phyloP scores from a whole-genome alignment of 495 filamentous ascomycete species.

The Lophiostoma macrostomum region DNA sequence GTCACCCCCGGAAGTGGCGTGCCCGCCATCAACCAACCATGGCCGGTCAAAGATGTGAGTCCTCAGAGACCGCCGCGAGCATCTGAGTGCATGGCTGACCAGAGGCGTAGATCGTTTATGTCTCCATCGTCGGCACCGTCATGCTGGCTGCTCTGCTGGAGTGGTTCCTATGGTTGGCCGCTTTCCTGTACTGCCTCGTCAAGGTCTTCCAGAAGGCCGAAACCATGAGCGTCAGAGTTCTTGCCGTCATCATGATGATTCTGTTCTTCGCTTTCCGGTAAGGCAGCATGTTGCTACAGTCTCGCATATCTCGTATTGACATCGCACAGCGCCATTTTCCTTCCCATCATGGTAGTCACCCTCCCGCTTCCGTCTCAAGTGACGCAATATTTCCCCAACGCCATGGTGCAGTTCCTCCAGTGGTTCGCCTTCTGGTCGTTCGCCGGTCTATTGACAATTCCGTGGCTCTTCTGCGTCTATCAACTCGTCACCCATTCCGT shows the following conservation, averaged over 20 bases:
- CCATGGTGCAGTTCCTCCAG: slow-evolving; percentile 69
- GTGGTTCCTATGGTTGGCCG: slow-evolving; percentile 91
- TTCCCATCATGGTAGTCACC: slow-evolving; percentile 93
- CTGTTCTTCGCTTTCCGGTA: slow-evolving; percentile 75
- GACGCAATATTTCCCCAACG: slow-evolving; percentile 63
- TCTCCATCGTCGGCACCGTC: slow-evolving; percentile 74
- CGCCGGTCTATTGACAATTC: slow-evolving; percentile 74
- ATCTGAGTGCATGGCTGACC: not conserved
- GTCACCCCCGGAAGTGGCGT: slow-evolving; percentile 17
- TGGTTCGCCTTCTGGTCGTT: slow-evolving; percentile 99
- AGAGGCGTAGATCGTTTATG: slow-evolving; percentile 67
- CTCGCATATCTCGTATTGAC: not conserved
- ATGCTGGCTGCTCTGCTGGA: slow-evolving; percentile 85
- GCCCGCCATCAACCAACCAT: slow-evolving; percentile 28
- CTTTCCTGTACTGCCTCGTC: slow-evolving; percentile 85
- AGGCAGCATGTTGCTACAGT: slow-evolving; percentile 3
- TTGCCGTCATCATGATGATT: slow-evolving; percentile 72
- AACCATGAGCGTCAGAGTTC: slow-evolving; percentile 70
- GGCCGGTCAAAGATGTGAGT: slow-evolving; percentile 51
- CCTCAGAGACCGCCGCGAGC: not conserved
- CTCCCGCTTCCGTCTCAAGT: slow-evolving; percentile 76
- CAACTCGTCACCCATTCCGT: slow-evolving; percentile 81
- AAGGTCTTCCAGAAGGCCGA: slow-evolving; percentile 92
- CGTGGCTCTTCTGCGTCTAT: slow-evolving; percentile 92
- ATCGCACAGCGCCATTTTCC: slow-evolving; percentile 67